These are phyloP conservation scores for Trichophyton benhamiae DNA, from an alignment of 2,329 filamentous ascomycete species.

Conservation along the genomic window DNA sequence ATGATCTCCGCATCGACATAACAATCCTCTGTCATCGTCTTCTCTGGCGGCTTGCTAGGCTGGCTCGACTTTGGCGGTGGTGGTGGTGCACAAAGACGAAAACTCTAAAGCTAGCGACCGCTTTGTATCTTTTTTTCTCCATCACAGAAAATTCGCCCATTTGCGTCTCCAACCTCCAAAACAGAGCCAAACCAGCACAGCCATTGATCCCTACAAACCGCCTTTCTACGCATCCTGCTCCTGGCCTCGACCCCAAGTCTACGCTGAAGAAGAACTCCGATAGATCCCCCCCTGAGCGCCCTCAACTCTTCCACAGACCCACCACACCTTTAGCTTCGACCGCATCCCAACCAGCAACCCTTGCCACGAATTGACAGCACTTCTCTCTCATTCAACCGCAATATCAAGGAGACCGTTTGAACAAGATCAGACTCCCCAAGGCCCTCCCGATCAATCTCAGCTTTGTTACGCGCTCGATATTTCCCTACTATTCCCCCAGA, in stretches of 20 bases:
- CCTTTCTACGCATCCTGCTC: not conserved
- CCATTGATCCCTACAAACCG: not conserved
- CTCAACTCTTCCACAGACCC: not conserved
- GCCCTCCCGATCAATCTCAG: not conserved
- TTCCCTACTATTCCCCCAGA: not conserved
- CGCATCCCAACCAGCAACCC: slow-evolving; percentile 1
- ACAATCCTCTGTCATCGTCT: not conserved
- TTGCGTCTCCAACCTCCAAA: not conserved
- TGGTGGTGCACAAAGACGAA: not conserved
- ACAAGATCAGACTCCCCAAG: not conserved
- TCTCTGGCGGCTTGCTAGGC: too few relatives aligned
- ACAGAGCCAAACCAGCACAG: not conserved
- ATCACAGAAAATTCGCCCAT: not conserved
- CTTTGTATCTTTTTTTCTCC: not conserved
- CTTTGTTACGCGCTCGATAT: not conserved
- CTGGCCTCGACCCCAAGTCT: not conserved
- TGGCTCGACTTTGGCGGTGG: too few relatives aligned
- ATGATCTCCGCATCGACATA: too few relatives aligned
- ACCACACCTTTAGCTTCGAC: not conserved
- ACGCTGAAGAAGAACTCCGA: not conserved
- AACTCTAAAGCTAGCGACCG: slow-evolving; percentile 5
- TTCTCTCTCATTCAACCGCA: not conserved
- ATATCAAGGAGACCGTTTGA: not conserved
- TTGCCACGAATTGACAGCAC: slow-evolving; percentile 3
- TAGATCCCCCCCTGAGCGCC: not conserved